A percentile compares a stretch with the other conserved stretches of the same genome.
phyloP scores from a whole-genome alignment of 2,329 filamentous ascomycete genomes.

The Helotiales sp. region DNA sequence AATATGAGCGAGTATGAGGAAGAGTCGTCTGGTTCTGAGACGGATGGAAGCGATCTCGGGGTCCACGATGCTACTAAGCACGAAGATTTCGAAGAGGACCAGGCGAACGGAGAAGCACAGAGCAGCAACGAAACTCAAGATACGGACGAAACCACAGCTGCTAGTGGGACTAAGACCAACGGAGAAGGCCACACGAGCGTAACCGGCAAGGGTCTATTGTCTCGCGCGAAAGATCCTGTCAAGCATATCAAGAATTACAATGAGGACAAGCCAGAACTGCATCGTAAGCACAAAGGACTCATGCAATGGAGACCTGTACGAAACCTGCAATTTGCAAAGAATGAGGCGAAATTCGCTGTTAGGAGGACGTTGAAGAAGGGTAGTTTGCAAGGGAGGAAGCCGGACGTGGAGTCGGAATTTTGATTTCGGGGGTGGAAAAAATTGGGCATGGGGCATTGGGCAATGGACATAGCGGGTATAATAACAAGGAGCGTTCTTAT shows the following conservation, averaged over 20 bases:
- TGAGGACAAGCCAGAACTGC: constrained; percentile 72
- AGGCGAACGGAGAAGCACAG: neutral
- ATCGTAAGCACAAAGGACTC: constrained; percentile 83
- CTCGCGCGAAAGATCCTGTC: constrained; percentile 55
- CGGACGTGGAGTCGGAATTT: constrained; percentile 51
- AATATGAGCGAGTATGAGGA: constrained; percentile 32
- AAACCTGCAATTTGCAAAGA: constrained; percentile 84
- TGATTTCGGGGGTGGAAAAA: neutral
- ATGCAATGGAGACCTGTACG: constrained; percentile 96
- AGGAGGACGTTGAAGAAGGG: constrained; percentile 78
- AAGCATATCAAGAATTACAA: constrained; percentile 67
- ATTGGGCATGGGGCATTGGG: neutral
- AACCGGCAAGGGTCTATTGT: constrained; percentile 14
- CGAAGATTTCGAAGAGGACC: constrained; percentile 5
- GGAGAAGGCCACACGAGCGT: neutral
- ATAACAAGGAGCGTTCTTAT: neutral
- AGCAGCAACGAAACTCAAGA: neutral
- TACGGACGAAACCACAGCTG: neutral
- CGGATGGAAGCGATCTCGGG: constrained; percentile 55
- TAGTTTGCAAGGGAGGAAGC: constrained; percentile 79
- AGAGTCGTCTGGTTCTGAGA: constrained; percentile 34
- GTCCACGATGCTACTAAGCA: constrained; percentile 57
- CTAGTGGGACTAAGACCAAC: neutral
- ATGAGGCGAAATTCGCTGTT: constrained; percentile 81
- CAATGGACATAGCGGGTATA: neutral